These are phyloP conservation scores for Moricandia moricandioides DNA, from an alignment of 345 rosid species.

Conservation along the genomic window DNA sequence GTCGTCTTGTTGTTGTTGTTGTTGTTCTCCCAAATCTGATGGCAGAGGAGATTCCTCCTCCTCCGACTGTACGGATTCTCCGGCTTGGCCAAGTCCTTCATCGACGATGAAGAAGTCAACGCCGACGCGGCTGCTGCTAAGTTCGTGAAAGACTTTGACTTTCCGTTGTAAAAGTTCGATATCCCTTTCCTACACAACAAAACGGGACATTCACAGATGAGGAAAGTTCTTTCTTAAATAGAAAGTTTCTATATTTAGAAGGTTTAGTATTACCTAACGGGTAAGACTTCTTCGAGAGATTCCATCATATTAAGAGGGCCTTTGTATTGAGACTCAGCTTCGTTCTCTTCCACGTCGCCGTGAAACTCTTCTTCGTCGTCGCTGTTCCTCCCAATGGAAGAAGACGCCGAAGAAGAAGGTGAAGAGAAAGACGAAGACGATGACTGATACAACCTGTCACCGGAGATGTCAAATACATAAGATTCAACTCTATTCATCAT, in stretches of 20 bases:
- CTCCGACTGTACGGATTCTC: conserved; percentile 61
- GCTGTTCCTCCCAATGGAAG: conserved; percentile 69
- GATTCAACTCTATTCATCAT: conserved; percentile 38
- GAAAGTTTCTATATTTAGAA: neutral
- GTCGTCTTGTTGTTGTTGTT: conserved; percentile 7
- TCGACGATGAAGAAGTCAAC: conserved; percentile 42
- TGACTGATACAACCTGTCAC: neutral
- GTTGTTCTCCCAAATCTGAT: conserved; percentile 63
- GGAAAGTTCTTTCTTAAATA: neutral
- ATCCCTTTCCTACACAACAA: conserved; percentile 65
- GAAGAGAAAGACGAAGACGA: conserved; percentile 29
- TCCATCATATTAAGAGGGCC: conserved; percentile 55
- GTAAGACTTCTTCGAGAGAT: conserved; percentile 60
- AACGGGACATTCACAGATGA: neutral
- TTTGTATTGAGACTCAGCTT: conserved; percentile 59
- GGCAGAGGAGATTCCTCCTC: conserved; percentile 55
- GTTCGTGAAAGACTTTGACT: conserved; percentile 75
- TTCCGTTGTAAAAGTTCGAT: conserved; percentile 75
- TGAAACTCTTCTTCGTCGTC: conserved; percentile 35
- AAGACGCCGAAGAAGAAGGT: conserved; percentile 40
- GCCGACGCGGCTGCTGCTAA: conserved; percentile 45
- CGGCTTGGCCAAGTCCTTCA: conserved; percentile 67
- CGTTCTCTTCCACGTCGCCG: conserved; percentile 35
- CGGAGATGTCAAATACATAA: conserved; percentile 27
- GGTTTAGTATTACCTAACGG: conserved; percentile 46